Evolutionary conservation across 2,329 filamentous ascomycete genomes (phyloP).

Genomic region (Grosmannia serpens): DNA sequence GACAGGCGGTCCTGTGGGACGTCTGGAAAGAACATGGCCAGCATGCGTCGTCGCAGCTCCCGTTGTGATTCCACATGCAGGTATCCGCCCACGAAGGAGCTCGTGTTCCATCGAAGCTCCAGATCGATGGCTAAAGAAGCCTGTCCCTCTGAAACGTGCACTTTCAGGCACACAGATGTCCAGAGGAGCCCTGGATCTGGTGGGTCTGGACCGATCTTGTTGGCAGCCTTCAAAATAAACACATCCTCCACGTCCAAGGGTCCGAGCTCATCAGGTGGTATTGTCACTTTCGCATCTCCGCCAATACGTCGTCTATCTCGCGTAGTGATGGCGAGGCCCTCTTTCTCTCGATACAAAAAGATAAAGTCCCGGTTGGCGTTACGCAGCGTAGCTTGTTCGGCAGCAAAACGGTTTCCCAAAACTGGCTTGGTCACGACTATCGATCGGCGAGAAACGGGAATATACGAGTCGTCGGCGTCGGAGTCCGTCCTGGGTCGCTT

Average conservation of each 20-base stretch:
- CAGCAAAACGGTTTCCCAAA: no score
- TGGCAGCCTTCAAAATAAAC: background rate
- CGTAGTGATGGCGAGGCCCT: background rate
- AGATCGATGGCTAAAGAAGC: conserved; percentile 8
- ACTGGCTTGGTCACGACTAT: background rate
- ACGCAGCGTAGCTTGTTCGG: background rate
- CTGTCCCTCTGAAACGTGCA: background rate
- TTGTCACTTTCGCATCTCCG: background rate
- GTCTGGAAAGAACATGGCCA: conserved; percentile 13
- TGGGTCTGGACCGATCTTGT: background rate
- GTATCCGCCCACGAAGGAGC: conserved; percentile 6
- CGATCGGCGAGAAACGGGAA: conserved; percentile 10
- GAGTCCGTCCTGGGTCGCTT: conserved; percentile 9
- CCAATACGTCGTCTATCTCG: background rate
- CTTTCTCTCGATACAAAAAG: background rate
- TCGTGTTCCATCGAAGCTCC: conserved; percentile 20
- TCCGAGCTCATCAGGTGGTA: conserved; percentile 1
- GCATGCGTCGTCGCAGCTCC: background rate
- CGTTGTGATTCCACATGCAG: conserved; percentile 1
- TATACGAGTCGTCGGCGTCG: background rate
- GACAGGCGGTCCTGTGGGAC: background rate
- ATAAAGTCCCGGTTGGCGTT: background rate
- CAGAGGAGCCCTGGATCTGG: conserved; percentile 5
- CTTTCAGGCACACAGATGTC: conserved; percentile 5
- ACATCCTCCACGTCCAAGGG: background rate